phyloP scores from a whole-genome alignment of 129 eudicot genomes.

The Artemisia argyi region DNA sequence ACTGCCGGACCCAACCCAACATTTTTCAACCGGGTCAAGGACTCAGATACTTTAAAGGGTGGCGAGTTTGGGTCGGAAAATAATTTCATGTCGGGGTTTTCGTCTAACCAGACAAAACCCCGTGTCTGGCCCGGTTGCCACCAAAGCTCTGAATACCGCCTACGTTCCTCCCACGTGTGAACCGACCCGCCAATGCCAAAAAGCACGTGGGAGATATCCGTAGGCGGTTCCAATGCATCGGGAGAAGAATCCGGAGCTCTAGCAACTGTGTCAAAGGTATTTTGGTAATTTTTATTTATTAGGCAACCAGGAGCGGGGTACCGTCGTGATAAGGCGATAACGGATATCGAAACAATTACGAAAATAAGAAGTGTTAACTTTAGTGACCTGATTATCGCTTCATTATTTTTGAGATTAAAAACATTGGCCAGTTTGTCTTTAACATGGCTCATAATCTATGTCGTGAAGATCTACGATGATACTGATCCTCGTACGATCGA shows the following conservation, averaged over 20 bases:
- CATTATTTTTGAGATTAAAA: slow-evolving; percentile 27
- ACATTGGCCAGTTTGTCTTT: slow-evolving; percentile 19
- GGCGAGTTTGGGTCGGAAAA: slow-evolving; percentile 31
- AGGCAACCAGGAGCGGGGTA: slow-evolving; percentile 32
- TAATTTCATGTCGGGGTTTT: slow-evolving; percentile 40
- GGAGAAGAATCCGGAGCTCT: slow-evolving; percentile 18
- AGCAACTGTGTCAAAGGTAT: neutral
- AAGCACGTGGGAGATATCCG: slow-evolving; percentile 59
- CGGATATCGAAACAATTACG: slow-evolving; percentile 30
- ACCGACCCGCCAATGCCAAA: slow-evolving; percentile 86
- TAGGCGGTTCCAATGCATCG: slow-evolving; percentile 16
- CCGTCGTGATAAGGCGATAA: slow-evolving; percentile 44
- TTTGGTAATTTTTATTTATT: neutral
- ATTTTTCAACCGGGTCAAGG: slow-evolving; percentile 36
- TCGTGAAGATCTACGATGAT: neutral
- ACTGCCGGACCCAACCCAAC: slow-evolving; percentile 53
- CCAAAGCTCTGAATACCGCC: slow-evolving; percentile 65
- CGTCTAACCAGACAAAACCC: slow-evolving; percentile 74
- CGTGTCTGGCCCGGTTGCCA: slow-evolving; percentile 71
- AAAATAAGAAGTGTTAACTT: slow-evolving; percentile 31
- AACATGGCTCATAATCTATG: slow-evolving; percentile 37
- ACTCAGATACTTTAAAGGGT: slow-evolving; percentile 48
- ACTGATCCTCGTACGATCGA: slow-evolving; percentile 25
- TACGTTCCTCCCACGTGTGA: slow-evolving; percentile 60
- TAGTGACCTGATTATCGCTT: slow-evolving; percentile 37